phyloP scores from a whole-genome alignment of 2,329 filamentous ascomycete genomes.

The Xylaria sp. region DNA sequence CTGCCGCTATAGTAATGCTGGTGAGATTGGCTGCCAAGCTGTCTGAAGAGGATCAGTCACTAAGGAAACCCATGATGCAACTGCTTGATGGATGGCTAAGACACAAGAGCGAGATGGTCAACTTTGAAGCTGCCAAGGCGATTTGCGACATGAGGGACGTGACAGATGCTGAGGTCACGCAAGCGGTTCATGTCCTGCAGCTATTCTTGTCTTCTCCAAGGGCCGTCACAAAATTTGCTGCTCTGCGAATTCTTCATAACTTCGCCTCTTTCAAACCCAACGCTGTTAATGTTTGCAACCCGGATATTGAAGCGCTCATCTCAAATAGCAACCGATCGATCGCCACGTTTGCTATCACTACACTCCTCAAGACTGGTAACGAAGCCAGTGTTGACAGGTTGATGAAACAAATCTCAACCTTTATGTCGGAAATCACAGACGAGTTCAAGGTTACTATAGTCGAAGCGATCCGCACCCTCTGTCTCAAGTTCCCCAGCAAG shows the following conservation, averaged over 20 bases:
- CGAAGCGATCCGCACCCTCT: slow-evolving; percentile 95
- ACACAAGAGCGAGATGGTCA: slow-evolving; percentile 99
- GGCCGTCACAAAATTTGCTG: slow-evolving; percentile 96
- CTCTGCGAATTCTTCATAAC: slow-evolving; percentile 94
- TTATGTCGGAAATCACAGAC: slow-evolving; percentile 99
- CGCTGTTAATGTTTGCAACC: slow-evolving; percentile 92
- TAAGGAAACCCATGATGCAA: slow-evolving; percentile 96
- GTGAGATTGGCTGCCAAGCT: slow-evolving; percentile 93
- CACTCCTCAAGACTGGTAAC: slow-evolving; percentile 96
- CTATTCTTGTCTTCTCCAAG: slow-evolving; percentile 96
- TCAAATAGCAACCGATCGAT: slow-evolving; percentile 98
- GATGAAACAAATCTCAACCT: slow-evolving; percentile 98
- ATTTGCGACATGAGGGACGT: slow-evolving; percentile 96
- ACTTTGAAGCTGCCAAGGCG: slow-evolving; percentile 98
- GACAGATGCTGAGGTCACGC: slow-evolving; percentile 88
- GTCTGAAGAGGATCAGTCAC: slow-evolving; percentile 88
- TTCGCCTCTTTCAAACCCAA: slow-evolving; percentile 97
- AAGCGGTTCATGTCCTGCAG: slow-evolving; percentile 94
- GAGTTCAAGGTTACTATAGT: slow-evolving; percentile 99
- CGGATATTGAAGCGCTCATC: slow-evolving; percentile 95
- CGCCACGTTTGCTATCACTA: slow-evolving; percentile 98
- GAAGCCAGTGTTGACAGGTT: slow-evolving; percentile 95
- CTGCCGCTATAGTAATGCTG: slow-evolving; percentile 90
- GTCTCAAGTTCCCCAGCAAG: slow-evolving; percentile 97
- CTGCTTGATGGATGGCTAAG: slow-evolving; percentile 95